These are phyloP conservation scores for Roridomyces roridus DNA, from an alignment of 768 basidiomycete genomes.

Conservation along the genomic window DNA sequence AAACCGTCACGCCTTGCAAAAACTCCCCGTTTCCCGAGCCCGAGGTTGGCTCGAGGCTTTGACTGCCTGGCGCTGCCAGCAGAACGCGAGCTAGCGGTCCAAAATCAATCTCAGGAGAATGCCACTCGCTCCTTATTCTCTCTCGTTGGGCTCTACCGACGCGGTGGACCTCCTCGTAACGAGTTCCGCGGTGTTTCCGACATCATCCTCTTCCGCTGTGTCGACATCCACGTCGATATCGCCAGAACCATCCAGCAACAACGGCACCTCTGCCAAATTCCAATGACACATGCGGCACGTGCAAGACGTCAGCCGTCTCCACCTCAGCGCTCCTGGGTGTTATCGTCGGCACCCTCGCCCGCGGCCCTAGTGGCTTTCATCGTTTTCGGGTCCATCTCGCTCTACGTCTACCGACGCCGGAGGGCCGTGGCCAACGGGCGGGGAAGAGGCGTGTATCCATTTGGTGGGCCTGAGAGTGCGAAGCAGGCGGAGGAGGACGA, in stretches of 20 bases:
- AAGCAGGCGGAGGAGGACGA: slow-evolving; percentile 14
- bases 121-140: too few relatives aligned
- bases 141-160: too few relatives aligned
- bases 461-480: background rate
- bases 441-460: too few relatives aligned
- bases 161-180: slow-evolving; percentile 5
- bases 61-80: too few relatives aligned
- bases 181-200: background rate
- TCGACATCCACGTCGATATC: background rate
- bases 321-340: slow-evolving; percentile 14
- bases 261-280: background rate
- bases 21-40: too few relatives aligned
- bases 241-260: background rate
- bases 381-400: slow-evolving; percentile 8
- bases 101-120: too few relatives aligned
- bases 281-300: background rate
- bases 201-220: background rate
- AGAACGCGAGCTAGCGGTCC: too few relatives aligned
- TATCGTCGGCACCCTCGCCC: slow-evolving; percentile 17
- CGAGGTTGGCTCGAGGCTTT: too few relatives aligned
- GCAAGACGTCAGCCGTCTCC: background rate
- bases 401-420: slow-evolving; percentile 18
- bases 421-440: background rate
- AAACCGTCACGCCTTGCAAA: too few relatives aligned
- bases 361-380: slow-evolving; percentile 14